A percentile compares a stretch with the other conserved stretches of the same genome.
phyloP scores from a whole-genome alignment of 805 yeast genomes.

The Teunomyces panamensis region DNA sequence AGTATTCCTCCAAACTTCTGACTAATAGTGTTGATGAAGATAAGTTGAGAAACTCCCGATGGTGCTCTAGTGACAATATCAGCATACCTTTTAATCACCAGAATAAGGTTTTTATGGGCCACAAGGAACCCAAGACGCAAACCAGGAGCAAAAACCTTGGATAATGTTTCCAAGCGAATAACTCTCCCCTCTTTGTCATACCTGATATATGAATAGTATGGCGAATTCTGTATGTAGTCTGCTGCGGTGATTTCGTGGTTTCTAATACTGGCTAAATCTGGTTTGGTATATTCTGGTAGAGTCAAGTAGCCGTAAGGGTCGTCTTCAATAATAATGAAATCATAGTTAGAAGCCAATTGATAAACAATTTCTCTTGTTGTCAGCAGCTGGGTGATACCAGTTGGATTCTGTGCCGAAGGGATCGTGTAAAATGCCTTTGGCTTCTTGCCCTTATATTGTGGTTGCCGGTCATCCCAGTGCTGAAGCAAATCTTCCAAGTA shows the following conservation, averaged over 20 bases:
- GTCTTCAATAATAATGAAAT: constrained; percentile 18
- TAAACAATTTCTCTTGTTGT: constrained; percentile 13
- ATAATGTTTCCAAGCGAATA: constrained; percentile 17
- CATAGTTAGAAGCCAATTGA: constrained; percentile 13
- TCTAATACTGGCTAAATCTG: constrained; percentile 5
- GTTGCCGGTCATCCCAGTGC: constrained; percentile 4
- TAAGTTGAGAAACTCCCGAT: constrained; percentile 16
- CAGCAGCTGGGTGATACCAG: constrained; percentile 16
- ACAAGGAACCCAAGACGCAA: constrained; percentile 17
- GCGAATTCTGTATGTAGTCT: constrained; percentile 11
- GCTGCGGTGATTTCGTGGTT: constrained; percentile 5
- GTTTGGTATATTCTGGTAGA: constrained; percentile 11
- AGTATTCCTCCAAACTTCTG: constrained; percentile 28
- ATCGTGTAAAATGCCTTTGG: constrained; percentile 16
- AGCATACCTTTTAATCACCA: constrained; percentile 11
- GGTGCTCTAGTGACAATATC: constrained; percentile 16
- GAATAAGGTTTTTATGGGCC: constrained; percentile 14
- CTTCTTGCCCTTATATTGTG: constrained; percentile 1
- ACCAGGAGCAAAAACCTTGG: constrained; percentile 19
- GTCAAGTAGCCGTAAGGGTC: constrained; percentile 19
- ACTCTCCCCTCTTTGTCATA: constrained; percentile 16
- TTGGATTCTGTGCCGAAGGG: constrained; percentile 18
- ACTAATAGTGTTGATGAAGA: constrained; percentile 14
- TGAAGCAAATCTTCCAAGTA: constrained; percentile 1
- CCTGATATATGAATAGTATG: constrained; percentile 14